Evolutionary conservation across 495 filamentous ascomycete genomes (phyloP).

Genomic region (Staphylotrichum tortipilum): DNA sequence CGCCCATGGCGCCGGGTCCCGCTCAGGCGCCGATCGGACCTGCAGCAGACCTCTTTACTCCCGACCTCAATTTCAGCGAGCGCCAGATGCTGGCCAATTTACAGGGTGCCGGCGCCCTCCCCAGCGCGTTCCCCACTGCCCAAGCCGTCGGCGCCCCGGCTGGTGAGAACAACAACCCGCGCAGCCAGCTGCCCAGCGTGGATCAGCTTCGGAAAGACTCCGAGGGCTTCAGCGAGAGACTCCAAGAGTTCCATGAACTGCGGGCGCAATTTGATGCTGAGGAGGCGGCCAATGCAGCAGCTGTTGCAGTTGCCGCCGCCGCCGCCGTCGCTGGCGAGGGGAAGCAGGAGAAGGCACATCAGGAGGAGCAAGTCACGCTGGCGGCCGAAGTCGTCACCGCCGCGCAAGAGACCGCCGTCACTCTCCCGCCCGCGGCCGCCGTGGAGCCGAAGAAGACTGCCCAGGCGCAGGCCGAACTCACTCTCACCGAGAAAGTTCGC

Average conservation of each 20-base stretch:
- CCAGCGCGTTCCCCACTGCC: constrained; percentile 21
- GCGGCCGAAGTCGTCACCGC: not conserved
- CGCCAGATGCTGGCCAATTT: constrained; percentile 34
- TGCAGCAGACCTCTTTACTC: constrained; percentile 38
- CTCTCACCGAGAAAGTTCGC: constrained; percentile 81
- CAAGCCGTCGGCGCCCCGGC: constrained; percentile 26
- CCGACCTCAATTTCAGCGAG: constrained; percentile 36
- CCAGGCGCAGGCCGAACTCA: constrained; percentile 36
- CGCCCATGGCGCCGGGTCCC: constrained; percentile 16
- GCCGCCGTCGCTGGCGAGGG: constrained; percentile 7
- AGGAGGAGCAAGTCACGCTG: not conserved
- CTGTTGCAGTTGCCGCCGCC: constrained; percentile 35
- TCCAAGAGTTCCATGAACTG: constrained; percentile 48
- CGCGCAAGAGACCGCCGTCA: not conserved
- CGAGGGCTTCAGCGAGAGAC: constrained; percentile 43
- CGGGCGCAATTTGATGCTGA: constrained; percentile 50
- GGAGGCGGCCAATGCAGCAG: constrained; percentile 15
- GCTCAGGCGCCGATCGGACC: constrained; percentile 14
- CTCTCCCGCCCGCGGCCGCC: not conserved
- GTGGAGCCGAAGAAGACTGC: constrained; percentile 8
- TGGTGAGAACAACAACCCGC: constrained; percentile 24
- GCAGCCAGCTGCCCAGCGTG: constrained; percentile 32
- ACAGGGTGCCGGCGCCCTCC: constrained; percentile 26
- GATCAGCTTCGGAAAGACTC: constrained; percentile 41
- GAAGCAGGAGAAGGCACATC: constrained; percentile 8